Conservation (phyloP, 371 early-diverging fungal genomes). For the Mucor indicus region DNA sequence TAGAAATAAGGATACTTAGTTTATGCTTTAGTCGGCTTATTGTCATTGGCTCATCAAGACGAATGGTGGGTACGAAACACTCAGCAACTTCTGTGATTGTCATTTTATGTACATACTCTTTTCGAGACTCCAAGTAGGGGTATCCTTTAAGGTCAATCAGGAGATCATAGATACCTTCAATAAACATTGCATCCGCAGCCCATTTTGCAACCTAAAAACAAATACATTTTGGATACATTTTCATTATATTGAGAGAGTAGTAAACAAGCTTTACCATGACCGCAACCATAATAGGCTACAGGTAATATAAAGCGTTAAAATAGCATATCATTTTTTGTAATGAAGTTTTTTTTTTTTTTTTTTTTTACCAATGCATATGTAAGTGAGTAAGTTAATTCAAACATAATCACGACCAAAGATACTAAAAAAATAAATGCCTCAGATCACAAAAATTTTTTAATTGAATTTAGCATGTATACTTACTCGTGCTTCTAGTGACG, state of each 20-base stretch:
- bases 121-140: slow-evolving; percentile 85
- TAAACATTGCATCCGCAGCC: slow-evolving; percentile 78
- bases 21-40: slow-evolving; percentile 57
- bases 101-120: slow-evolving; percentile 67
- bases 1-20: slow-evolving; percentile 46
- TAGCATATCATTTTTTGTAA: background rate
- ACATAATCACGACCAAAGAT: slow-evolving; percentile 90
- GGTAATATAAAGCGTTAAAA: background rate
- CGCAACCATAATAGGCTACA: slow-evolving; percentile 85
- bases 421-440: slow-evolving; percentile 36
- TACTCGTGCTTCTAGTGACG: slow-evolving; percentile 86
- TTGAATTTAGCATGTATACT: background rate
- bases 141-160: slow-evolving; percentile 76
- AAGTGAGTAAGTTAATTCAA: slow-evolving; percentile 90
- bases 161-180: slow-evolving; percentile 81
- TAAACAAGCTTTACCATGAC: slow-evolving; percentile 56
- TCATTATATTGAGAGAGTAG: background rate
- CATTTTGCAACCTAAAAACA: slow-evolving; percentile 62
- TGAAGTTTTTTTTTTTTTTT: background rate
- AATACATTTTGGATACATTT: background rate
- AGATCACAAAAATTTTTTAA: background rate
- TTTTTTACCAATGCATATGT: slow-evolving; percentile 60
- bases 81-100: slow-evolving; percentile 44
- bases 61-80: slow-evolving; percentile 55
- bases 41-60: slow-evolving; percentile 57